These are phyloP conservation scores for Chalciporus sp. DNA, from an alignment of 1,284 basidiomycete species.

Conservation along the genomic window DNA sequence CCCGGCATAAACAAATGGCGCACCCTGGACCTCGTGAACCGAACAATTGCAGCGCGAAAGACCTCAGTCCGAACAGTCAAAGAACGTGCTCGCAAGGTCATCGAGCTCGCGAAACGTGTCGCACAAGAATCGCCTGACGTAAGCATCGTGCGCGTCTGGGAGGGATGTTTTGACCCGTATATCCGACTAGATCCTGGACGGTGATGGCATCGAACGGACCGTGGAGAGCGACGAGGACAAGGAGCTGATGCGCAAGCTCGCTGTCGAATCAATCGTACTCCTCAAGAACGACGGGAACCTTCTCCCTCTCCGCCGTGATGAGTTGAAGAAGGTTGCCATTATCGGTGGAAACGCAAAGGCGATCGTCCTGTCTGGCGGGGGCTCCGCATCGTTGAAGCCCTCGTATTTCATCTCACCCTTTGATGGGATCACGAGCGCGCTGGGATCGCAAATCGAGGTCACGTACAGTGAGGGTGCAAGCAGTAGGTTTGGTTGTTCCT, in stretches of 20 bases:
- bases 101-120: slow-evolving; percentile 66
- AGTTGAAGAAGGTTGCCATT: slow-evolving; percentile 69
- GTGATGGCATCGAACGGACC: slow-evolving; percentile 65
- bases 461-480: slow-evolving; percentile 65
- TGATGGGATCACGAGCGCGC: slow-evolving; percentile 61
- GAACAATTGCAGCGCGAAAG: slow-evolving; percentile 66
- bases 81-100: slow-evolving; percentile 65
- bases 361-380: slow-evolving; percentile 71
- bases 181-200: slow-evolving; percentile 57
- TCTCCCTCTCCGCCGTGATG: slow-evolving; percentile 58
- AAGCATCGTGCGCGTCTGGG: slow-evolving; percentile 15
- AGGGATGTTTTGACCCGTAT: not conserved
- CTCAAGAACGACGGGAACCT: slow-evolving; percentile 68
- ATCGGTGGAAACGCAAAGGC: slow-evolving; percentile 78
- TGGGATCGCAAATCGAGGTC: slow-evolving; percentile 53
- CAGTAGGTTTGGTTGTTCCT: slow-evolving; percentile 36
- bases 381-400: slow-evolving; percentile 72
- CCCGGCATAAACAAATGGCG: slow-evolving; percentile 74
- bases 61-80: slow-evolving; percentile 66
- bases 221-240: slow-evolving; percentile 60
- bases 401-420: slow-evolving; percentile 74
- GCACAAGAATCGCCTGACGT: slow-evolving; percentile 65
- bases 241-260: slow-evolving; percentile 64
- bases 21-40: slow-evolving; percentile 62
- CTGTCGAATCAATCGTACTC: slow-evolving; percentile 69